Conservation (phyloP, 768 basidiomycete species). For the Pisolithus marmoratus region DNA sequence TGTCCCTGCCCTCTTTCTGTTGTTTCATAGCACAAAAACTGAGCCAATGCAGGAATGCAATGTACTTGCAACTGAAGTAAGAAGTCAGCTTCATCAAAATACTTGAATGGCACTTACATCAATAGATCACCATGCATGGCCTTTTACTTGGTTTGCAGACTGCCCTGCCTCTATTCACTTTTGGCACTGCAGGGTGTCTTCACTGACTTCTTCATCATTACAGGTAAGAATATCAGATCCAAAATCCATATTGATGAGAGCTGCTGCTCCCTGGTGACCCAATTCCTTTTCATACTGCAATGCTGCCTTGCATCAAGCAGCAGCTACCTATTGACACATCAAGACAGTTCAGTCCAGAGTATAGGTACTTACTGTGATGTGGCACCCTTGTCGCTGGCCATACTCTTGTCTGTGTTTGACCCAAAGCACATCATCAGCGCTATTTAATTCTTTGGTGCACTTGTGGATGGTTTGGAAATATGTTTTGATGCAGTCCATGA, state of each 20-base stretch:
- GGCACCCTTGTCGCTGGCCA: neutral
- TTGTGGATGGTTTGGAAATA: too few relatives aligned
- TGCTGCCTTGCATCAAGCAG: neutral
- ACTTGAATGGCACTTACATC: too few relatives aligned
- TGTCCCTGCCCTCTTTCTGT: too few relatives aligned
- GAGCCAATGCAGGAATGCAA: neutral
- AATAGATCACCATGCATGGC: neutral
- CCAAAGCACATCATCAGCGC: too few relatives aligned
- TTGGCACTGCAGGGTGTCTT: neutral
- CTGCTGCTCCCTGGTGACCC: neutral
- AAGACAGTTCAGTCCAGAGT: neutral
- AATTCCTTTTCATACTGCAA: neutral
- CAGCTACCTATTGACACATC: neutral
- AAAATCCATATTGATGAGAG: too few relatives aligned
- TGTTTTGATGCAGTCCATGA: too few relatives aligned
- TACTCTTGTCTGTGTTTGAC: too few relatives aligned
- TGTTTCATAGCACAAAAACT: neutral
- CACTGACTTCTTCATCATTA: neutral
- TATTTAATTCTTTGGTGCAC: too few relatives aligned
- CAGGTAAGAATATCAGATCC: too few relatives aligned
- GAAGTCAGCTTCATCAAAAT: too few relatives aligned
- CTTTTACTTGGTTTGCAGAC: neutral
- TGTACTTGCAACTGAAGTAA: neutral
- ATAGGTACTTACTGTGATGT: neutral
- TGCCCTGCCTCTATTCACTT: neutral